Percentiles rank a stretch among this genome's conserved stretches.
Conservation (phyloP, 2,329 filamentous ascomycete genomes). For the Berkeleyomyces basicola region DNA sequence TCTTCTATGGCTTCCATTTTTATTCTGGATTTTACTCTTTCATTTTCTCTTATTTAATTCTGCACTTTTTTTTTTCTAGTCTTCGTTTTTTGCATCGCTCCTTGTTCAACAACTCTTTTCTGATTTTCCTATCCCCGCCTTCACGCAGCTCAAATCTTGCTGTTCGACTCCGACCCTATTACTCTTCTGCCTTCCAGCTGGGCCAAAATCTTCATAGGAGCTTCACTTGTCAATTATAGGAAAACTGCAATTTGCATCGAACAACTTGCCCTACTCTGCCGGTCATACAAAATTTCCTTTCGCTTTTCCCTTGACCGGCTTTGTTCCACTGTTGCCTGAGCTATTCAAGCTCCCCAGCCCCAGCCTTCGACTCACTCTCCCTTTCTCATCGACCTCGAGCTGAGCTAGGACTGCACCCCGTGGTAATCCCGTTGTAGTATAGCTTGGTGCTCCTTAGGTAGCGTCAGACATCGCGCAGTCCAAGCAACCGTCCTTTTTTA, state of each 20-base stretch:
- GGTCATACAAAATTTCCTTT: too few species aligned
- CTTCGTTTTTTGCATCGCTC: background rate
- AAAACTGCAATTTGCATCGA: too few species aligned
- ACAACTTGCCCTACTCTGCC: too few species aligned
- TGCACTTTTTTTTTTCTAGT: background rate
- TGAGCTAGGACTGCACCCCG: background rate
- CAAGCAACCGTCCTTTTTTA: background rate
- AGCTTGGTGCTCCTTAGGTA: background rate
- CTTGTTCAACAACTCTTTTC: background rate
- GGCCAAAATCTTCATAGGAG: background rate
- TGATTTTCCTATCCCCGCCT: background rate
- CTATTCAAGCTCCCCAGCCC: background rate
- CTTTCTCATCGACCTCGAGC: background rate
- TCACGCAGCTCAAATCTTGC: background rate
- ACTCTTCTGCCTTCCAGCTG: background rate
- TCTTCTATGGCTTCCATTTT: background rate
- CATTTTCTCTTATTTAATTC: background rate
- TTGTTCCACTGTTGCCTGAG: too few species aligned
- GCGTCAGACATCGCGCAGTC: background rate
- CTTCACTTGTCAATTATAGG: background rate
- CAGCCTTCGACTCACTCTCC: background rate
- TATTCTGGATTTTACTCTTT: background rate
- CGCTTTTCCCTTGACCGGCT: too few species aligned
- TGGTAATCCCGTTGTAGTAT: background rate
- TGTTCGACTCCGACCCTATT: background rate